Evolutionary conservation across 805 yeast genomes (phyloP).

Genomic region (Millerozyma acaciae): DNA sequence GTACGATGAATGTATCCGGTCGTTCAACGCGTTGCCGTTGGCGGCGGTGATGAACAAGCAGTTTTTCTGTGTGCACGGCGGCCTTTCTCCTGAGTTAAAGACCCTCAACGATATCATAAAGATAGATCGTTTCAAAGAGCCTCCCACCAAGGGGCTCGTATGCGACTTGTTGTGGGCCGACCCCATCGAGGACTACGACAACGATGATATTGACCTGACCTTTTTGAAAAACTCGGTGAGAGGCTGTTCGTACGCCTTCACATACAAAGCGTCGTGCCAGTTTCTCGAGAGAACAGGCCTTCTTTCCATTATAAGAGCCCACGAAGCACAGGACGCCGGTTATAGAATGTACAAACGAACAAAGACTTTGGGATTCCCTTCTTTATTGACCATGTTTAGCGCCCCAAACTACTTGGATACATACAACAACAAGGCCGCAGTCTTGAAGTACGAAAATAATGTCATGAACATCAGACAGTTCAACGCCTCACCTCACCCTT

Average conservation of each 20-base stretch:
- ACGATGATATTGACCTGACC: constrained; percentile 37
- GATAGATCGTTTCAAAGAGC: constrained; percentile 81
- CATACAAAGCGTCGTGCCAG: constrained; percentile 76
- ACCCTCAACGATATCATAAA: constrained; percentile 63
- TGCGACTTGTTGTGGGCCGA: constrained; percentile 97
- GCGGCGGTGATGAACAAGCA: constrained; percentile 93
- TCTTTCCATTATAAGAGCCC: constrained; percentile 87
- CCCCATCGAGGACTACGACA: constrained; percentile 81
- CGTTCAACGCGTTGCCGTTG: constrained; percentile 84
- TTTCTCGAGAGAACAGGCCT: constrained; percentile 76
- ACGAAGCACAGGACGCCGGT: constrained; percentile 97
- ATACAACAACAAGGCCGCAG: constrained; percentile 93
- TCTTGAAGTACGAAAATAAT: constrained; percentile 83
- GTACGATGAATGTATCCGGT: constrained; percentile 68
- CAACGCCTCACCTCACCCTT: constrained; percentile 90
- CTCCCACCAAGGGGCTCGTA: constrained; percentile 90
- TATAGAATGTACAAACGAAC: constrained; percentile 91
- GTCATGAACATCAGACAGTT: constrained; percentile 95
- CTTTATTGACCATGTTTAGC: constrained; percentile 83
- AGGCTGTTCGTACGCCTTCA: constrained; percentile 89
- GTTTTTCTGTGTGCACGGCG: constrained; percentile 96
- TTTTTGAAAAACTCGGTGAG: constrained; percentile 70
- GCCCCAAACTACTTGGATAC: constrained; percentile 94
- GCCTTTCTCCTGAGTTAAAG: constrained; percentile 80
- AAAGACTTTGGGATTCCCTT: constrained; percentile 80